Percentiles rank a stretch among this genome's conserved stretches.
These are phyloP conservation scores for Nicotiana tomentosiformis DNA, from an alignment of 257 asterid species.

Conservation along the genomic window DNA sequence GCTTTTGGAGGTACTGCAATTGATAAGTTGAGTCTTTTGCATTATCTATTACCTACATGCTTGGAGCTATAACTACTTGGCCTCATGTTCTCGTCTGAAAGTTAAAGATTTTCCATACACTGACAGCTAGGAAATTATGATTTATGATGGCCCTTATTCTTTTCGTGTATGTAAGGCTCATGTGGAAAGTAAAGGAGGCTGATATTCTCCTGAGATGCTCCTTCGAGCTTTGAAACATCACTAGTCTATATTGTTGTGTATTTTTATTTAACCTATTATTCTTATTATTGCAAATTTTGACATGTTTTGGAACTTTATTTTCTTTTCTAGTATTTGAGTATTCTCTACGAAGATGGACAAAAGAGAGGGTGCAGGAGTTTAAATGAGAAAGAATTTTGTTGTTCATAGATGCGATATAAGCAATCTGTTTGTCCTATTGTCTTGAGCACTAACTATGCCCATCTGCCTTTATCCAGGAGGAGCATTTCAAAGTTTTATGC, in stretches of 20 bases:
- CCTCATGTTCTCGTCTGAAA: background rate
- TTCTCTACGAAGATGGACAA: background rate
- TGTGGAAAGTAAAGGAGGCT: background rate
- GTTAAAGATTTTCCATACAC: background rate
- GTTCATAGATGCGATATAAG: background rate
- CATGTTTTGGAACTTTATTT: background rate
- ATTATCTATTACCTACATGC: background rate
- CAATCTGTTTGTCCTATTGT: background rate
- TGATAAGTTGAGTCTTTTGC: background rate
- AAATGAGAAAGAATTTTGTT: background rate
- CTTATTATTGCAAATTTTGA: background rate
- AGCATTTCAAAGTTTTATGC: slow-evolving; percentile 34
- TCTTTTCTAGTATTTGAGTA: background rate
- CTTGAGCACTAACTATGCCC: background rate
- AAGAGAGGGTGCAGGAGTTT: background rate
- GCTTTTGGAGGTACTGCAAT: background rate
- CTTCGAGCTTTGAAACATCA: background rate
- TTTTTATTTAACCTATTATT: background rate
- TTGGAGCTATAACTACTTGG: background rate
- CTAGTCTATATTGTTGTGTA: background rate
- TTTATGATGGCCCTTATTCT: background rate
- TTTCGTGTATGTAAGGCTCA: background rate
- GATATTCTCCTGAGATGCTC: background rate
- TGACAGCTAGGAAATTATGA: background rate
- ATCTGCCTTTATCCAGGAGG: slow-evolving; percentile 26